Percentiles rank a stretch among this genome's conserved stretches.
Evolutionary conservation across 2,329 filamentous ascomycete genomes (phyloP).

Genomic region (Hymenoscyphus infarciens): DNA sequence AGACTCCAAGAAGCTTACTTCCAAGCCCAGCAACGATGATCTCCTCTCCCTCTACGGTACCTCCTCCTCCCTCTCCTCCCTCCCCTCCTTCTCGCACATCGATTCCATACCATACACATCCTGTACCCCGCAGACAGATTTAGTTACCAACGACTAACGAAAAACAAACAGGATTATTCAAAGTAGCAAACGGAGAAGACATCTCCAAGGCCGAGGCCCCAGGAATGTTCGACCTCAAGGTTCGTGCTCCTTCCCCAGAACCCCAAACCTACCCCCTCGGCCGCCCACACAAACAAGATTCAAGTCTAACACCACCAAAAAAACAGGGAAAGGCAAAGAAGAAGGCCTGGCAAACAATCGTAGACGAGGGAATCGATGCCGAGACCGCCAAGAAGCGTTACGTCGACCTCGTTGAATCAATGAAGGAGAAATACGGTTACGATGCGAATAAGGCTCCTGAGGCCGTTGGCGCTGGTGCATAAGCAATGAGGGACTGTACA

Average conservation of each 20-base stretch:
- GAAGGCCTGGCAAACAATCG: conserved; percentile 69
- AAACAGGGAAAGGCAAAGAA: conserved; percentile 71
- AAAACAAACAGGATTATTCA: conserved; percentile 49
- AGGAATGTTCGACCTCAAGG: conserved; percentile 67
- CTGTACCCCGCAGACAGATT: background rate
- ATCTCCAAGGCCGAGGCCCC: conserved; percentile 53
- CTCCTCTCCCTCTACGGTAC: conserved; percentile 47
- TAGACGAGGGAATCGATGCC: conserved; percentile 57
- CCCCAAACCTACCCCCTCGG: background rate
- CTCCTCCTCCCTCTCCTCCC: background rate
- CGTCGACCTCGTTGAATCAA: conserved; percentile 64
- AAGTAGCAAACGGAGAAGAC: conserved; percentile 55
- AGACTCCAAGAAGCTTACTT: conserved; percentile 65
- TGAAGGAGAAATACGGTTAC: conserved; percentile 69
- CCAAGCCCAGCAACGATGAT: conserved; percentile 61
- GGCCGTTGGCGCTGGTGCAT: conserved; percentile 42
- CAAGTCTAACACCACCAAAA: background rate
- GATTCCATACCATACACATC: background rate
- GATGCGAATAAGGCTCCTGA: conserved; percentile 62
- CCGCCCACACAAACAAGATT: background rate
- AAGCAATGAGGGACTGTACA: background rate
- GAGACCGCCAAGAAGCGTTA: conserved; percentile 74
- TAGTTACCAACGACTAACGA: background rate
- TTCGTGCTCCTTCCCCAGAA: conserved; percentile 10
- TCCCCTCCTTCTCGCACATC: background rate